phyloP scores from a whole-genome alignment of 345 rosid species.

The Ceriops tagal region DNA sequence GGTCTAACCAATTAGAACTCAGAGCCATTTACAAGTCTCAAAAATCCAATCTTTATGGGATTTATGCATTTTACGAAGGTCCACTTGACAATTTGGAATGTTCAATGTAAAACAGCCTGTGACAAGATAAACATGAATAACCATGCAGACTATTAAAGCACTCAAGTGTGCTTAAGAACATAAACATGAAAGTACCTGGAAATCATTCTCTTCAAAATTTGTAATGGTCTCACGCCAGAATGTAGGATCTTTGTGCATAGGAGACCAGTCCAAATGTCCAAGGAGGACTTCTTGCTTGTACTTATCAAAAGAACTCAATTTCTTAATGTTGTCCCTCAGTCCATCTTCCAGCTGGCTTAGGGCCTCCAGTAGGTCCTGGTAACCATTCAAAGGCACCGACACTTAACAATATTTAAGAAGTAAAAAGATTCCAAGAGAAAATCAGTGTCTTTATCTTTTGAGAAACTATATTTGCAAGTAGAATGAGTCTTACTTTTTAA shows the following conservation, averaged over 20 bases:
- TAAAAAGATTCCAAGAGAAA: no score
- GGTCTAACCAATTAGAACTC: no score
- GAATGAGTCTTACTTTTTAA: no score
- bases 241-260: constrained; percentile 87
- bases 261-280: constrained; percentile 96
- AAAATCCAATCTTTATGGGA: no score
- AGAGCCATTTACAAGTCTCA: no score
- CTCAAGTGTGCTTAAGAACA: not conserved
- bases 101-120: not conserved
- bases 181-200: constrained; percentile 55
- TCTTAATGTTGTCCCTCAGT: constrained; percentile 72
- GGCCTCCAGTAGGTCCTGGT: constrained; percentile 80
- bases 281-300: constrained; percentile 96
- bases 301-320: constrained; percentile 87
- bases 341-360: constrained; percentile 82
- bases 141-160: not conserved
- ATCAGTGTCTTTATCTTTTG: no score
- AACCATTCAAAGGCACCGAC: constrained; percentile 15
- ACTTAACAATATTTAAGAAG: not conserved
- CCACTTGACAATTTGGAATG: no score
- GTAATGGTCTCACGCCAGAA: constrained; percentile 94
- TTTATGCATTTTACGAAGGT: no score
- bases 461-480: no score
- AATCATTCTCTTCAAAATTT: constrained; percentile 84
- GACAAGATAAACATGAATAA: not conserved